phyloP scores from a whole-genome alignment of 352 stramenopile genomes.

The Phytophthora constricta region DNA sequence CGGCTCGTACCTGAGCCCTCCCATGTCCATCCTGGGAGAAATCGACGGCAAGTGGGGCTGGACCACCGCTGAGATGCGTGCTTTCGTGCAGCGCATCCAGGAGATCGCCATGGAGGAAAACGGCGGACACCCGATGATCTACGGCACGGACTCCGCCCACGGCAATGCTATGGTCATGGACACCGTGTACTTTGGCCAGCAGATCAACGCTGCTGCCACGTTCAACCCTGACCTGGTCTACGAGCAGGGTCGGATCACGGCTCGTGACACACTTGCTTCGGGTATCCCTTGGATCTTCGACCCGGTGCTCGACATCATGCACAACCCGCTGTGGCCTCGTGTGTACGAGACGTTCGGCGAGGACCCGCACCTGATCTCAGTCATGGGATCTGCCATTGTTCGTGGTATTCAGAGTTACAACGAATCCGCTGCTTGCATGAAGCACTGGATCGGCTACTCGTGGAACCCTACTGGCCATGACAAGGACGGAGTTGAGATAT shows the following conservation, averaged over 20 bases:
- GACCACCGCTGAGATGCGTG: constrained; percentile 65
- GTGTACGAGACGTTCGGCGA: constrained; percentile 94
- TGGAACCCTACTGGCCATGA: constrained; percentile 80
- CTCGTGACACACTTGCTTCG: constrained; percentile 71
- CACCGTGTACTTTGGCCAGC: constrained; percentile 82
- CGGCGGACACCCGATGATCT: constrained; percentile 68
- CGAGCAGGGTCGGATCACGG: constrained; percentile 43
- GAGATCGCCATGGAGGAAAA: constrained; percentile 74
- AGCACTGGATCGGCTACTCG: constrained; percentile 84
- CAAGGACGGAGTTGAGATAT: constrained; percentile 65
- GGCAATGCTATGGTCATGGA: constrained; percentile 82
- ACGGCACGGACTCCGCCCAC: constrained; percentile 88
- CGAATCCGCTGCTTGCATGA: constrained; percentile 79
- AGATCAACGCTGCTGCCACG: constrained; percentile 82
- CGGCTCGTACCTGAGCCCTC: constrained; percentile 86
- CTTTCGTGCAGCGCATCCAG: constrained; percentile 73
- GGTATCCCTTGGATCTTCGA: constrained; percentile 90
- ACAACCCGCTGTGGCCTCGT: constrained; percentile 83
- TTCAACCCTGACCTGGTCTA: constrained; percentile 83
- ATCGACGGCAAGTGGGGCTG: constrained; percentile 37
- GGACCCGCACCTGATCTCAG: constrained; percentile 75
- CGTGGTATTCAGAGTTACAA: constrained; percentile 72
- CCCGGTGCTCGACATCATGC: constrained; percentile 78
- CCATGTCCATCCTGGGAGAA: constrained; percentile 13
- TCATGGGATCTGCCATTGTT: constrained; percentile 72